A percentile compares a stretch with the other conserved stretches of the same genome.
Conservation (phyloP, 2,329 filamentous ascomycete genomes). For the Magnaporthales sp. region DNA sequence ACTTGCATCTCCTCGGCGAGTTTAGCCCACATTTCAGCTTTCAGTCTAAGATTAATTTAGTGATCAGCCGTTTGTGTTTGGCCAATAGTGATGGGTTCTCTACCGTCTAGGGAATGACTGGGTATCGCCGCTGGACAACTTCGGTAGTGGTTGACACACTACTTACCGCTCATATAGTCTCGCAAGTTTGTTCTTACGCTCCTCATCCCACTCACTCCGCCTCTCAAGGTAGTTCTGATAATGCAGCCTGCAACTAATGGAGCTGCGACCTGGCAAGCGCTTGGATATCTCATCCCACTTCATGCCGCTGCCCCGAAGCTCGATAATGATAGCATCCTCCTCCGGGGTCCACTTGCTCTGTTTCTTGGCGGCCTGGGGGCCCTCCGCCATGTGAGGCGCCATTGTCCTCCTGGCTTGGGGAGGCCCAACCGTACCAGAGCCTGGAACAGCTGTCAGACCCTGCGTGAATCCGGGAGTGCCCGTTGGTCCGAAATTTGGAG, state of each 20-base stretch:
- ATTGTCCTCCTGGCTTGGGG: slow-evolving; percentile 36
- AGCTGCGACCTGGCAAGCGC: slow-evolving; percentile 78
- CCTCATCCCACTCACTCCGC: slow-evolving; percentile 91
- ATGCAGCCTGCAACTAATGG: slow-evolving; percentile 87
- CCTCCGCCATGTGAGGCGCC: slow-evolving; percentile 47
- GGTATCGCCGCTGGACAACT: neutral
- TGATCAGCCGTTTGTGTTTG: slow-evolving; percentile 15
- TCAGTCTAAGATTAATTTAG: slow-evolving; percentile 57
- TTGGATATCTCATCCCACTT: slow-evolving; percentile 99
- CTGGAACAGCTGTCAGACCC: neutral
- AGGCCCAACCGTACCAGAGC: neutral
- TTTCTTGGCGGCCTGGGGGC: slow-evolving; percentile 65
- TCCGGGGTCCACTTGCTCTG: slow-evolving; percentile 96
- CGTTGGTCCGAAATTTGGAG: neutral
- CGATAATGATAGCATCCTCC: slow-evolving; percentile 89
- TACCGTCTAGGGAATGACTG: neutral
- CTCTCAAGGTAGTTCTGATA: slow-evolving; percentile 97
- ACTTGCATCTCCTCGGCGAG: slow-evolving; percentile 92
- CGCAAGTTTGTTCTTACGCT: slow-evolving; percentile 94
- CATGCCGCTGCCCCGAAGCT: slow-evolving; percentile 83
- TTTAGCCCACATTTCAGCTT: slow-evolving; percentile 95
- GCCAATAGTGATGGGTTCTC: neutral
- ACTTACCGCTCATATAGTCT: slow-evolving; percentile 86
- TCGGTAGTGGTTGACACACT: neutral
- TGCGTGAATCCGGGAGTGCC: neutral